These are phyloP conservation scores for Trichoderma sp. DNA, from an alignment of 2,329 filamentous ascomycete genomes.

Conservation along the genomic window DNA sequence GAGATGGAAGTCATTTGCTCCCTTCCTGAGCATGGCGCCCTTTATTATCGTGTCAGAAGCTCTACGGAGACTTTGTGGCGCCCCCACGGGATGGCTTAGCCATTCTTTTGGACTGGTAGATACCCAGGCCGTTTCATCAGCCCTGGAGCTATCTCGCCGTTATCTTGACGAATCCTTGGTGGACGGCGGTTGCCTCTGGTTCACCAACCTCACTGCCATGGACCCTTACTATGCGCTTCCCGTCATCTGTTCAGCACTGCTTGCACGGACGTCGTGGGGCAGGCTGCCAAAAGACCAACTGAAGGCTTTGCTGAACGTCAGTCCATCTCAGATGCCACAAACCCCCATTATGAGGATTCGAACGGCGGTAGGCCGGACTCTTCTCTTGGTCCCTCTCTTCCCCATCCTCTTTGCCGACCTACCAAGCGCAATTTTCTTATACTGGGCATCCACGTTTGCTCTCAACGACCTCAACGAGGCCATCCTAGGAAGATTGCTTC, in stretches of 20 bases:
- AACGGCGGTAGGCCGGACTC: slow-evolving; percentile 38
- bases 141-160: slow-evolving; percentile 35
- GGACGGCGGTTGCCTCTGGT: slow-evolving; percentile 59
- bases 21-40: slow-evolving; percentile 49
- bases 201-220: slow-evolving; percentile 55
- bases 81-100: slow-evolving; percentile 40
- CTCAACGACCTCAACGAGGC: slow-evolving; percentile 42
- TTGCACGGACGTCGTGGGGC: slow-evolving; percentile 39
- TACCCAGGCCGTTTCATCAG: slow-evolving; percentile 32
- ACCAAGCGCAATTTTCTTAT: slow-evolving; percentile 48
- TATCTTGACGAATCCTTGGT: slow-evolving; percentile 47
- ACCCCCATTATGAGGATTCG: slow-evolving; percentile 34
- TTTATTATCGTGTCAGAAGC: slow-evolving; percentile 57
- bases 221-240: slow-evolving; percentile 58
- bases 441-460: slow-evolving; percentile 46
- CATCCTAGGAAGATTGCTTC: slow-evolving; percentile 36
- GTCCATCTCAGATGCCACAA: slow-evolving; percentile 29
- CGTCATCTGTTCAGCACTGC: slow-evolving; percentile 39
- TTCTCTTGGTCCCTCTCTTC: slow-evolving; percentile 42
- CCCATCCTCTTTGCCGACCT: slow-evolving; percentile 43
- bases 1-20: slow-evolving; percentile 50
- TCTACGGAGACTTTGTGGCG: slow-evolving; percentile 50
- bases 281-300: slow-evolving; percentile 39
- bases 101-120: slow-evolving; percentile 39
- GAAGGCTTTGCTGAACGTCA: slow-evolving; percentile 35